Evolutionary conservation across 768 basidiomycete genomes (phyloP), one percentile per base, ranked within the genome.

Genomic region (Podaxis mareebaensis): DNA sequence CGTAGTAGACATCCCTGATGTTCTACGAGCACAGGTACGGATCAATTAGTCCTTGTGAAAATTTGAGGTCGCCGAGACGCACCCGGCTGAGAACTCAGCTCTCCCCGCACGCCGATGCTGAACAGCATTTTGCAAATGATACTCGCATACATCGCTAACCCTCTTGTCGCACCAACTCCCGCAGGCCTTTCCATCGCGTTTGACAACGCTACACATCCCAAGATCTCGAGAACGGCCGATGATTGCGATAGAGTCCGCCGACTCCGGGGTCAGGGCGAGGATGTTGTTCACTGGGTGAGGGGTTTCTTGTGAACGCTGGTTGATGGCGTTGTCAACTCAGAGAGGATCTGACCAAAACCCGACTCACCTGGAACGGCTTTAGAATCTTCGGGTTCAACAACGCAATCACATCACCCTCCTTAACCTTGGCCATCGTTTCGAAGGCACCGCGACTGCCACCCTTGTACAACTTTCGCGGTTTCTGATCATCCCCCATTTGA

Each of bases 361-460:
- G 36, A 67, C 84, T 63, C 59, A 94, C 94, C 75, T 92, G 88
- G 66, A 91, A 90, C 11, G 95, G 95, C 69, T 92, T 92, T 62
- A 97, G 77, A 51, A 99, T 84, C 58, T 83, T 83, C 0, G 97
- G 95, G 69, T 96, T 97, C 20, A 99, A 78, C 46, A 99, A 80
- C 1, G 94, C 92, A 44, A 99, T 79, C 4, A 99, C 95, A 53
- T 93, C 90, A 2, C 97, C 97, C 67, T 95, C 91, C 64, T 86
- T 87, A 60, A 96, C 75, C 69, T 93, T 93, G 54, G 92, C 89
- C 78, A 92, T 86, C 55, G 84, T 80, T 73, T 99, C 97, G 70
- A 92, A 99, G 3, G 95, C 96, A 4, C 97, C 97, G 5, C 88
- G 86, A 67, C 93, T 95, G 2, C 96, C 96, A 0, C 97, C 96